Percentiles rank a stretch among this genome's conserved stretches.
Evolutionary conservation across 2,329 filamentous ascomycete species (phyloP).

Genomic region (Colletotrichum noveboracense): DNA sequence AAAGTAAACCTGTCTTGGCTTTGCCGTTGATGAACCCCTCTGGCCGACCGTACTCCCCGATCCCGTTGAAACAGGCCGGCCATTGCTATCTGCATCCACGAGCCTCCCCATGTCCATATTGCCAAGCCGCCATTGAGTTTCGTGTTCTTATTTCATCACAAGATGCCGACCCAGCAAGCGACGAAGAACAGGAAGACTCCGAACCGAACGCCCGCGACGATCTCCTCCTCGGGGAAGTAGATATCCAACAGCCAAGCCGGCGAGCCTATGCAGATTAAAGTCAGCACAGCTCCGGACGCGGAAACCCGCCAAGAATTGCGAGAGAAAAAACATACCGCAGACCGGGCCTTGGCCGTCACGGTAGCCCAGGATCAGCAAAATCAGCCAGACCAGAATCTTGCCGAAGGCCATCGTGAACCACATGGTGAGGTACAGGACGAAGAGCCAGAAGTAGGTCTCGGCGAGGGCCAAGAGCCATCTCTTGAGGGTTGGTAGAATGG

Average conservation of each 20-base stretch:
- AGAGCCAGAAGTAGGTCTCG: not conserved
- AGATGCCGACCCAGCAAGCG: not conserved
- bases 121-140: not conserved
- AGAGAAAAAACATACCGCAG: not conserved
- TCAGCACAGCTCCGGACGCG: not conserved
- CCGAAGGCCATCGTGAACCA: not conserved
- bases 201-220: not conserved
- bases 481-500: not conserved
- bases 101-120: too few relatives aligned
- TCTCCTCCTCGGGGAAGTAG: not conserved
- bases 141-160: not conserved
- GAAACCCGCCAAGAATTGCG: fast-evolving
- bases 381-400: not conserved
- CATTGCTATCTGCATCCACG: not conserved
- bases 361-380: not conserved
- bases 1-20: not conserved
- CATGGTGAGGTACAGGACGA: not conserved
- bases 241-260: not conserved
- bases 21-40: not conserved
- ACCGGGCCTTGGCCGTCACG: not conserved
- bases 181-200: not conserved
- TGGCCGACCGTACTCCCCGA: not conserved
- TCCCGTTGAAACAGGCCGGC: not conserved
- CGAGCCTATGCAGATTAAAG: not conserved
- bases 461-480: not conserved